Conservation (phyloP, 75 land plant genomes). For the Pseudotsuga menziesii region DNA sequence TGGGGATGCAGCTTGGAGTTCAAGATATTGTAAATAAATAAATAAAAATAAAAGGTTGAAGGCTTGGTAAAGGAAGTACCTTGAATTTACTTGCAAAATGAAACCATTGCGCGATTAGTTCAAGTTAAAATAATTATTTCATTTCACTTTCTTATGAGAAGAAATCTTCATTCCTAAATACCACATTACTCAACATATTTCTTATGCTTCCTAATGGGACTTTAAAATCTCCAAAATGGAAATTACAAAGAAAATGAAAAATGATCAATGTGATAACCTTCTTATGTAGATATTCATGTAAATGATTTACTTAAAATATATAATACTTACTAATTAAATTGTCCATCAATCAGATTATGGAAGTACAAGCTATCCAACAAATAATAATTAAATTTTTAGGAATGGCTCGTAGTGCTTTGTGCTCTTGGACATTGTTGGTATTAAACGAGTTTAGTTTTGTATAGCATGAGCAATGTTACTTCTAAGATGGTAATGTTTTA, state of each 20-base stretch:
- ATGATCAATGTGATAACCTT: no score
- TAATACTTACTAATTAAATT: no score
- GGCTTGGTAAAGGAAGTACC: conserved; percentile 16
- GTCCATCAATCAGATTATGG: no score
- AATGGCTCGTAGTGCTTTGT: not conserved
- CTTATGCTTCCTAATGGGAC: conserved; percentile 27
- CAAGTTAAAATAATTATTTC: conserved; percentile 57
- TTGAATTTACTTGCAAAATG: conserved; percentile 32
- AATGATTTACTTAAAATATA: no score
- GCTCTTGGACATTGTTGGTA: not conserved
- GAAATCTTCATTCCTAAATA: conserved; percentile 46
- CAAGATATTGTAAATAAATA: not conserved
- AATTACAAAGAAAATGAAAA: no score
- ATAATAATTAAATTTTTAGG: no score
- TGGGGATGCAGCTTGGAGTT: not conserved
- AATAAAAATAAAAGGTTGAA: not conserved
- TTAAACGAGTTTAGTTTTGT: not conserved
- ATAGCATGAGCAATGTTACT: not conserved
- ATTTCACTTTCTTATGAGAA: conserved; percentile 42
- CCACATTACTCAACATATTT: conserved; percentile 40
- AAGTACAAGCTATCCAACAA: no score
- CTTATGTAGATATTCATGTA: no score
- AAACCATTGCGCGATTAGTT: conserved; percentile 23
- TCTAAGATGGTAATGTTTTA: not conserved
- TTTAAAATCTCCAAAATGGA: conserved; percentile 48